Percentiles rank a stretch among this genome's conserved stretches.
These are phyloP conservation scores for Aspergillus glaucus DNA, from an alignment of 2,329 filamentous ascomycete genomes.

Conservation along the genomic window DNA sequence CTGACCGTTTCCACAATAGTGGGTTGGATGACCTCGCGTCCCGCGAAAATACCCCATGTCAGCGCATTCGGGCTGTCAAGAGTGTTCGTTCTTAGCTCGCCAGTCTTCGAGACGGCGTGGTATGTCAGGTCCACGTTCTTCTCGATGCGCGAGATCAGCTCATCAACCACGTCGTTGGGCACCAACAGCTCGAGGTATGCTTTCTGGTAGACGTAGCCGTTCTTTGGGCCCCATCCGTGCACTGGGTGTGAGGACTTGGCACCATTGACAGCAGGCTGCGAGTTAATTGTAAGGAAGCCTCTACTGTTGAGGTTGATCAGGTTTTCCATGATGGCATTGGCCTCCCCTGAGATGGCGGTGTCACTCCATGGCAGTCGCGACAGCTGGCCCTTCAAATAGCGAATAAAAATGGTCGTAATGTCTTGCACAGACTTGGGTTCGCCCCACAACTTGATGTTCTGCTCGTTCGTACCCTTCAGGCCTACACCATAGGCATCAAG, in stretches of 20 bases:
- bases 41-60: slow-evolving; percentile 98
- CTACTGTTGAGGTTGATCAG: slow-evolving; percentile 77
- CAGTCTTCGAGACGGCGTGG: slow-evolving; percentile 82
- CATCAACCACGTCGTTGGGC: slow-evolving; percentile 68
- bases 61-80: slow-evolving; percentile 88
- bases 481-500: slow-evolving; percentile 91
- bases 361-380: slow-evolving; percentile 92
- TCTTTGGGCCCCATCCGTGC: slow-evolving; percentile 89
- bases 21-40: slow-evolving; percentile 98
- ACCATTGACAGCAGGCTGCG: slow-evolving; percentile 88
- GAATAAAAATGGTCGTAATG: slow-evolving; percentile 74
- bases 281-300: slow-evolving; percentile 92
- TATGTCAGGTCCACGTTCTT: slow-evolving; percentile 79
- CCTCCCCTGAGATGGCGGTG: slow-evolving; percentile 74
- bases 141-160: slow-evolving; percentile 72
- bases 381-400: slow-evolving; percentile 74
- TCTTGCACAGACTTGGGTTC: slow-evolving; percentile 73
- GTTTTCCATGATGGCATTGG: slow-evolving; percentile 67
- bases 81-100: slow-evolving; percentile 77
- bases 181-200: slow-evolving; percentile 91
- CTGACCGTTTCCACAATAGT: slow-evolving; percentile 98
- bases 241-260: slow-evolving; percentile 79
- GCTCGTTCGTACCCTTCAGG: slow-evolving; percentile 88
- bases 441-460: slow-evolving; percentile 93
- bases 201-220: slow-evolving; percentile 98